Evolutionary conservation across 352 stramenopile species (phyloP).

Genomic region (Phytophthora pistaciae): DNA sequence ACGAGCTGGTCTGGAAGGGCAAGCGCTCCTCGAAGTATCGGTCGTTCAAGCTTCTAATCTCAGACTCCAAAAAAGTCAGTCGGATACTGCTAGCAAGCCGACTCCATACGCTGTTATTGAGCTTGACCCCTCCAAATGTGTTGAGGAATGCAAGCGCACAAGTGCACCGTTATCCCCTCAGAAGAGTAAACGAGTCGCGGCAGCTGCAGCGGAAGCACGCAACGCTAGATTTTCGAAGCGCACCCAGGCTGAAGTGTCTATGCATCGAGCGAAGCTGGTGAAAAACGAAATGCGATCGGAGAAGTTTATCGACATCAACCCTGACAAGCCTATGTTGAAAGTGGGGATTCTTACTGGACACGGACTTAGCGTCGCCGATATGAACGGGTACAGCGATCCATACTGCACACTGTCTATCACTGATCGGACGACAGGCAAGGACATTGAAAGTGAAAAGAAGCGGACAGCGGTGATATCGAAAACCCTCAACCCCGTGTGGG

Average conservation of each 20-base stretch:
- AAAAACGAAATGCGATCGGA: constrained; percentile 75
- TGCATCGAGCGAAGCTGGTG: constrained; percentile 54
- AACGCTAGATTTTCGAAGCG: constrained; percentile 62
- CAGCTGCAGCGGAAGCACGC: constrained; percentile 46
- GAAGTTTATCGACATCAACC: constrained; percentile 36
- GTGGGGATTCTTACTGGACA: constrained; percentile 74
- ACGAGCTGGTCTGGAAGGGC: constrained; percentile 58
- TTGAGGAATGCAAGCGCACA: constrained; percentile 65
- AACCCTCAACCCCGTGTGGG: constrained; percentile 79
- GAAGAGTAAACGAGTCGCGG: constrained; percentile 59
- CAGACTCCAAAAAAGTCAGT: constrained; percentile 23
- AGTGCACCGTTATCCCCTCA: constrained; percentile 52
- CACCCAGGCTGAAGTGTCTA: constrained; percentile 63
- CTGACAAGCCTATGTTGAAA: constrained; percentile 48
- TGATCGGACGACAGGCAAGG: constrained; percentile 54
- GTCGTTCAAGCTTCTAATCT: constrained; percentile 53
- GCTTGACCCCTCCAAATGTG: constrained; percentile 57
- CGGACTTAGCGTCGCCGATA: constrained; percentile 61
- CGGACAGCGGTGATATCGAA: constrained; percentile 71
- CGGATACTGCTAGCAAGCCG: constrained; percentile 30
- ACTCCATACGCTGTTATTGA: constrained; percentile 76
- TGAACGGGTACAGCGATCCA: constrained; percentile 77
- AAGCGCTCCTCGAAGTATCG: constrained; percentile 66
- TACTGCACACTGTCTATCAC: constrained; percentile 77
- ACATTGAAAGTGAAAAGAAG: constrained; percentile 73